A percentile compares a stretch with the other conserved stretches of the same genome.
These are phyloP conservation scores for Aspergillus chevalieri DNA, from an alignment of 2,329 filamentous ascomycete species.

Conservation along the genomic window DNA sequence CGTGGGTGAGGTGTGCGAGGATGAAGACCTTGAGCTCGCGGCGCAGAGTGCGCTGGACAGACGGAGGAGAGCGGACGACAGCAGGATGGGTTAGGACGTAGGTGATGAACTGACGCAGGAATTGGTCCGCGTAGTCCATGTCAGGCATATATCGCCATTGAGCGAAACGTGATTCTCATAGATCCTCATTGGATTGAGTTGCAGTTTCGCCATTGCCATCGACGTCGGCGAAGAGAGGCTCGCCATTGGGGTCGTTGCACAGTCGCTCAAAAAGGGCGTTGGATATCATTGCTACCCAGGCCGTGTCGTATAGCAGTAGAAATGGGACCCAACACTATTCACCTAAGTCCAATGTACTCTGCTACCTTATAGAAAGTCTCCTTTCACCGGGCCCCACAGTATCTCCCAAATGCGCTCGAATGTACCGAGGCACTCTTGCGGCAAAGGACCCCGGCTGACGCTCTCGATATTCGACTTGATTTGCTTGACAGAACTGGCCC, in stretches of 20 bases:
- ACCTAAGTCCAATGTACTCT: not conserved
- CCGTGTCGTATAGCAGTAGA: too few relatives aligned
- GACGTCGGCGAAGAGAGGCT: not conserved
- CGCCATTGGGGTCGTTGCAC: not conserved
- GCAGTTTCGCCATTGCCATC: not conserved
- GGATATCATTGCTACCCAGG: too few relatives aligned
- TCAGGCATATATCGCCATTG: slow-evolving; percentile 12
- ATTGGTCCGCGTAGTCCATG: not conserved
- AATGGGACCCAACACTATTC: too few relatives aligned
- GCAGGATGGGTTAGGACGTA: not conserved
- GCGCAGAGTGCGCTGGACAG: not conserved
- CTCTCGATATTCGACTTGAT: slow-evolving; percentile 24
- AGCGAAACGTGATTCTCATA: not conserved
- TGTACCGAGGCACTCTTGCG: slow-evolving; percentile 24
- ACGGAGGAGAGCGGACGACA: not conserved
- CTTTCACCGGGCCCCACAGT: not conserved
- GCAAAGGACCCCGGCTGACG: slow-evolving; percentile 27
- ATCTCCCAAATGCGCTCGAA: slow-evolving; percentile 1
- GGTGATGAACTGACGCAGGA: not conserved
- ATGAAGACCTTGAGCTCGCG: slow-evolving; percentile 7
- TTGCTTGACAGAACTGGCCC: slow-evolving; percentile 28
- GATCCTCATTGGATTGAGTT: not conserved
- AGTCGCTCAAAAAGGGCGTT: too few relatives aligned
- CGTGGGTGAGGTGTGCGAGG: slow-evolving; percentile 6
- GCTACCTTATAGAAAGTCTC: not conserved